Conservation (phyloP, 2,329 filamentous ascomycete genomes). For the Scedosporium apiospermum region DNA sequence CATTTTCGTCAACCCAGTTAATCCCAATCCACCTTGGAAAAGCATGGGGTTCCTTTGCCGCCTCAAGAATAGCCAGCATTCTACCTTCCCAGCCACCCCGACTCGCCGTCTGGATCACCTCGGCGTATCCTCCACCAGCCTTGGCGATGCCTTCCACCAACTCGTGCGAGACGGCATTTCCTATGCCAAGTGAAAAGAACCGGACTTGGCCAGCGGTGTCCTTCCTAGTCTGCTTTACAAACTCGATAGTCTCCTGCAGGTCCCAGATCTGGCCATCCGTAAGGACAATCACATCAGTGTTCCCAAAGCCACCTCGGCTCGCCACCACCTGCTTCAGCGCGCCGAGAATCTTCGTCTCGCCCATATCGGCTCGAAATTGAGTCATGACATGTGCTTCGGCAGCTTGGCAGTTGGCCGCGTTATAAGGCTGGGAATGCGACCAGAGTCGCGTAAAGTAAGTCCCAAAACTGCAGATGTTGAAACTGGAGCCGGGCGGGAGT, state of each 20-base stretch:
- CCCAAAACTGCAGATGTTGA: conserved; percentile 30
- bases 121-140: conserved; percentile 45
- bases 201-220: conserved; percentile 32
- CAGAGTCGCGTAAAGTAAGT: not conserved
- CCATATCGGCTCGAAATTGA: not conserved
- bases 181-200: conserved; percentile 50
- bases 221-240: not conserved
- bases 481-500: conserved; percentile 22
- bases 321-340: not conserved
- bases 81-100: not conserved
- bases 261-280: not conserved
- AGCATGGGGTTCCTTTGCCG: not conserved
- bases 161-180: conserved; percentile 40
- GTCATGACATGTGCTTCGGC: not conserved
- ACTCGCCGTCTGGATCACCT: conserved; percentile 10
- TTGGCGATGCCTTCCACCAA: conserved; percentile 50
- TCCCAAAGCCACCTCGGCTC: not conserved
- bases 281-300: not conserved
- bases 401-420: not conserved
- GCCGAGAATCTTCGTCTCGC: not conserved
- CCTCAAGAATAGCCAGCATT: not conserved
- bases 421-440: not conserved
- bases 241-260: not conserved
- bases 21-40: too few relatives aligned
- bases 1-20: too few relatives aligned